Percentiles rank a stretch among this genome's conserved stretches.
phyloP scores from a whole-genome alignment of 371 early-diverging fungal genomes.

The Mucor lusitanicus region DNA sequence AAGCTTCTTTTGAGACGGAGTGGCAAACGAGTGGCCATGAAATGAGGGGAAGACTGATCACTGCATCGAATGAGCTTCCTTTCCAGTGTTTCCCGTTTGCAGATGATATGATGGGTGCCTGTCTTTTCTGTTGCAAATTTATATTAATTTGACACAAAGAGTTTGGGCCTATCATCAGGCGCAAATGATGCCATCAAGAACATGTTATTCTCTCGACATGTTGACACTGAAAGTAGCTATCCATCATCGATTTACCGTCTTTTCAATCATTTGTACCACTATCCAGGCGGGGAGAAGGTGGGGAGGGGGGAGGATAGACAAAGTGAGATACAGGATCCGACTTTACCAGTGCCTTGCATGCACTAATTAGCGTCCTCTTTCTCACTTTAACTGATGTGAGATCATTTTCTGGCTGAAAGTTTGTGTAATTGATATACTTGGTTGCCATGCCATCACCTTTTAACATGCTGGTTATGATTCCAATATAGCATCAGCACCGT shows the following conservation, averaged over 20 bases:
- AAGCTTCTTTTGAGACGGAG: slow-evolving; percentile 1
- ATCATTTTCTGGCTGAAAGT: neutral
- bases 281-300: neutral
- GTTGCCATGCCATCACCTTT: neutral
- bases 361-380: neutral
- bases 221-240: no score
- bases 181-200: no score
- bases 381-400: neutral
- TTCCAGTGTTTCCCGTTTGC: slow-evolving; percentile 11
- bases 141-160: neutral
- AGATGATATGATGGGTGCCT: neutral
- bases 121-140: neutral
- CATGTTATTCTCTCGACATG: no score
- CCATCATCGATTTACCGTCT: neutral
- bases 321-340: neutral
- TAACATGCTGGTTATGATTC: neutral
- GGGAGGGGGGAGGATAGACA: neutral
- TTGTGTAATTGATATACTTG: neutral
- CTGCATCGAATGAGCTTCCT: neutral
- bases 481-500: no score
- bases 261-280: neutral
- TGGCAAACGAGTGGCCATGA: slow-evolving; percentile 15
- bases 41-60: neutral
- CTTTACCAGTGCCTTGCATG: neutral
- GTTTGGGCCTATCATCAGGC: no score